Evolutionary conservation across 129 eudicot genomes (phyloP).

Genomic region (Chrysanthemum lavandulifolium): DNA sequence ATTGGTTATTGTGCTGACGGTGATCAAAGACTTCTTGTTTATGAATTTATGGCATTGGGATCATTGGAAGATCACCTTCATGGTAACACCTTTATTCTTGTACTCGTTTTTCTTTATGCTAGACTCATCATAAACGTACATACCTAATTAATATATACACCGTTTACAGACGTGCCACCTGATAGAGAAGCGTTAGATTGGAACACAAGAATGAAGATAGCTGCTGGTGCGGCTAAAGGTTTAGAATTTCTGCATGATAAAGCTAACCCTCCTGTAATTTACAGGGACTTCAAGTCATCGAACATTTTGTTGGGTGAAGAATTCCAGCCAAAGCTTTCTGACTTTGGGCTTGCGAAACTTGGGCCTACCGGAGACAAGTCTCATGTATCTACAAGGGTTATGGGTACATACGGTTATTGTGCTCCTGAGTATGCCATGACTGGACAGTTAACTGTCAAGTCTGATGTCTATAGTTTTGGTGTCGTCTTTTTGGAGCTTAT

Average conservation of each 20-base stretch:
- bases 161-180: constrained; percentile 41
- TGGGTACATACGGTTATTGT: constrained; percentile 80
- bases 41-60: constrained; percentile 77
- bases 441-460: constrained; percentile 59
- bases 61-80: constrained; percentile 73
- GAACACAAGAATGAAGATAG: constrained; percentile 64
- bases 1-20: constrained; percentile 80
- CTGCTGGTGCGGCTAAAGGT: constrained; percentile 71
- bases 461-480: constrained; percentile 68
- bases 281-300: constrained; percentile 67
- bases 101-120: not conserved
- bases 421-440: constrained; percentile 76
- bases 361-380: constrained; percentile 73
- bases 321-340: constrained; percentile 56
- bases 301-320: constrained; percentile 62
- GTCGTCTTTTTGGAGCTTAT: constrained; percentile 66
- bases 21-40: constrained; percentile 72
- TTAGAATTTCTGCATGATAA: constrained; percentile 62
- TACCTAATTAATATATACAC: not conserved
- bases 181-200: constrained; percentile 54
- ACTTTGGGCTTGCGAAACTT: constrained; percentile 69
- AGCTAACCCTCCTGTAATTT: constrained; percentile 73
- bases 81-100: constrained; percentile 33
- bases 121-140: too few relatives aligned
- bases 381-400: constrained; percentile 73